Evolutionary conservation across 2,329 filamentous ascomycete genomes (phyloP).

Genomic region (Zalaria sp.): DNA sequence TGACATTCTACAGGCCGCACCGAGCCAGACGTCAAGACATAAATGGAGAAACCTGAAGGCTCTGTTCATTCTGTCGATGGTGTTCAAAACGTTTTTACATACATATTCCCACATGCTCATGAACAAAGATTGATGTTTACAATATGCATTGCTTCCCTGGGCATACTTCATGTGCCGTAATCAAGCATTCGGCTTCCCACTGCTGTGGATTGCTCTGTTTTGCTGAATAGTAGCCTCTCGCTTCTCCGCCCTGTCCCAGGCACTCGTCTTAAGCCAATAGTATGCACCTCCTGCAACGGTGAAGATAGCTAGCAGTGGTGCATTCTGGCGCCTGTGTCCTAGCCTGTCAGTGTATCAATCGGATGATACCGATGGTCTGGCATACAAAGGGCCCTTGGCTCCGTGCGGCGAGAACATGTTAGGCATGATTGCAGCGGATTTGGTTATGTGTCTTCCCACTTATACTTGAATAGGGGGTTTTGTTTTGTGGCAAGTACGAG

Average conservation of each 20-base stretch:
- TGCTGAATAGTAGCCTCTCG: background rate
- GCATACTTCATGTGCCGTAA: too few species aligned
- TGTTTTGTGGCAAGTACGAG: too few species aligned
- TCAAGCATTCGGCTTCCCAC: background rate
- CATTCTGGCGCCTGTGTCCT: background rate
- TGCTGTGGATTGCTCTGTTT: background rate
- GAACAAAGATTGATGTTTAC: too few species aligned
- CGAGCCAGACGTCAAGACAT: conserved; percentile 95
- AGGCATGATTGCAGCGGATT: background rate
- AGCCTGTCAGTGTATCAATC: background rate
- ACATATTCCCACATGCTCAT: too few species aligned
- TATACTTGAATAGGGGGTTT: too few species aligned
- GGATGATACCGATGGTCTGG: background rate
- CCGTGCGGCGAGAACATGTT: background rate
- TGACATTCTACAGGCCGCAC: conserved; percentile 41
- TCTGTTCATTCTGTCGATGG: too few species aligned
- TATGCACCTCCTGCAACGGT: background rate
- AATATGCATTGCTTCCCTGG: too few species aligned
- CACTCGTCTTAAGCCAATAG: background rate
- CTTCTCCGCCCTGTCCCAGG: background rate
- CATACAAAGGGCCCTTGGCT: background rate
- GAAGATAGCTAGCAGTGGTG: background rate
- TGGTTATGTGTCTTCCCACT: too few species aligned
- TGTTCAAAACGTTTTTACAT: too few species aligned
- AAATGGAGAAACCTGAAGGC: conserved; percentile 16